phyloP scores from a whole-genome alignment of 192 early-diverging fungal genomes.

The Coemansia sp. region DNA sequence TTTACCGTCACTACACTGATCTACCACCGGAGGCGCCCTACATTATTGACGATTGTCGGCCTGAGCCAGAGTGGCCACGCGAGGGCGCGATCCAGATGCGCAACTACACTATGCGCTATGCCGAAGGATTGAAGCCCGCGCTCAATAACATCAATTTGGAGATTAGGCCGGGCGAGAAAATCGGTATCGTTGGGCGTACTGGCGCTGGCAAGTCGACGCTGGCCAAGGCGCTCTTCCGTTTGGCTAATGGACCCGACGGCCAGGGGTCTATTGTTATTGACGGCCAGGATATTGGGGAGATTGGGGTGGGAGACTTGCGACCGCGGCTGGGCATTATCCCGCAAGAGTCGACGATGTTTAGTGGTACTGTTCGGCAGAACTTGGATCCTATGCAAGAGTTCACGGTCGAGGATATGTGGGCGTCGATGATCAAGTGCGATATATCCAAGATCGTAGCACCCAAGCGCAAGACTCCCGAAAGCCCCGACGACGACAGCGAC shows the following conservation, averaged over 20 bases:
- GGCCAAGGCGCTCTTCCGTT: constrained; percentile 72
- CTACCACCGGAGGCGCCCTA: constrained; percentile 49
- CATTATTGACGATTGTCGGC: constrained; percentile 42
- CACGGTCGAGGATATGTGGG: constrained; percentile 71
- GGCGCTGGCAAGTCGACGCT: constrained; percentile 83
- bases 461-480: constrained; percentile 9
- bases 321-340: constrained; percentile 65
- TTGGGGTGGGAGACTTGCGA: constrained; percentile 61
- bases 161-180: constrained; percentile 56
- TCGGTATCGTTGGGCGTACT: constrained; percentile 68
- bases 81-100: constrained; percentile 63
- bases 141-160: constrained; percentile 39
- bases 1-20: constrained; percentile 34
- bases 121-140: constrained; percentile 44
- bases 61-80: constrained; percentile 67
- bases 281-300: constrained; percentile 64
- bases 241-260: constrained; percentile 53
- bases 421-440: constrained; percentile 54
- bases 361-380: constrained; percentile 73
- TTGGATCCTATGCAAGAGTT: constrained; percentile 78
- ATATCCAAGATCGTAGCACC: constrained; percentile 17
- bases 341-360: constrained; percentile 74
- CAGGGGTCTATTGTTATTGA: constrained; percentile 72
- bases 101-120: constrained; percentile 63
- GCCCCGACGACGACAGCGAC: constrained; percentile 5